Evolutionary conservation across 1,284 basidiomycete species (phyloP), one percentile per base, ranked within the genome.

Genomic region (Heterobasidion parviporum): DNA sequence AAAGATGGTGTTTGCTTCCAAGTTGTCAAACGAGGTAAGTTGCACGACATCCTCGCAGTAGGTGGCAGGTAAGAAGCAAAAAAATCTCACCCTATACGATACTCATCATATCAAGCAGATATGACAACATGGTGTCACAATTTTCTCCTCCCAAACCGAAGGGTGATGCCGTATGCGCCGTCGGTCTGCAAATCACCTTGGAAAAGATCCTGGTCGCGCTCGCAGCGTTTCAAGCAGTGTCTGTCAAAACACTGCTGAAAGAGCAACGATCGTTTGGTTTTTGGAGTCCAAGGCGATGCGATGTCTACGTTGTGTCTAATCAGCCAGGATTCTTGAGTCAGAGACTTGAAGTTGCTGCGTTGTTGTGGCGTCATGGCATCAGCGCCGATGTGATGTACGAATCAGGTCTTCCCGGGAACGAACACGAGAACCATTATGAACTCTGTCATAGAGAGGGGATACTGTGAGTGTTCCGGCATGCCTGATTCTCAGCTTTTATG

Each of bases 321-420:
- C 84, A 89, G 55, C 76, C 83, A 1, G 90, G 90, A 10, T 78
- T 85, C 63, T 71, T 94, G 32, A 79, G 84, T 58, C 88, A 91
- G 52, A 79, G 92, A 34, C 76, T 94, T 18, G 89, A 94, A 64
- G 78, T 93, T 14, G 87, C 84, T 8, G 74, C 87, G 2, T 78
- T 87, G 59, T 72, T 94, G 26, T 94, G 92, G 92, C 78, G 83
- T 60, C 78, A 90, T 63, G 82, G 81, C 53, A 92, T 94, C 65
- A 89, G 89, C 60, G 87, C 91, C 0, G 92, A 94, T 69, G 71
- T 94, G 58, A 92, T 93, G 83, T 94, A 94, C 64, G 89, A 92
- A 59, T 77, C 78, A 6, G 84, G 81, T 9, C 67, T 91, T 46
- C 72, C 73, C 2, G 81, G 83, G 57, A 67, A 71, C 6, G 83